phyloP scores from a whole-genome alignment of 2,329 filamentous ascomycete genomes.

The Leptographium flavum region DNA sequence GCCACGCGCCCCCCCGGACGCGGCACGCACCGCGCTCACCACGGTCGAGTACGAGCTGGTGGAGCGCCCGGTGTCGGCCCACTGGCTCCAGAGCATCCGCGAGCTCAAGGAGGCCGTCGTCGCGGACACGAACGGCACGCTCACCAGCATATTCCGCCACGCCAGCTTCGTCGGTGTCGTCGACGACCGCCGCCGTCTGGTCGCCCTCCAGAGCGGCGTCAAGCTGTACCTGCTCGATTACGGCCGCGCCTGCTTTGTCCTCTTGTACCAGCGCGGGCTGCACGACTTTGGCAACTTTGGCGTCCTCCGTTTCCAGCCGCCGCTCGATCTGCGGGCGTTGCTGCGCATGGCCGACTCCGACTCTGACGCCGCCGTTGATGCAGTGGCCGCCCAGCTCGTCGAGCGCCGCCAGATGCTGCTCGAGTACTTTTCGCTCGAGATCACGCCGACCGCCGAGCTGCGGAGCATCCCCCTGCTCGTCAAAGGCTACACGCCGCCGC shows the following conservation, averaged over 20 bases:
- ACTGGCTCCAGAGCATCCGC: slow-evolving; percentile 72
- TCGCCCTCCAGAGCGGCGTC: slow-evolving; percentile 84
- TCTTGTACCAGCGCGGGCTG: slow-evolving; percentile 89
- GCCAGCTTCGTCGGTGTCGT: slow-evolving; percentile 92
- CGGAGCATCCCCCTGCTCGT: slow-evolving; percentile 69
- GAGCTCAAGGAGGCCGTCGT: slow-evolving; percentile 70
- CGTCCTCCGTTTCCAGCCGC: slow-evolving; percentile 61
- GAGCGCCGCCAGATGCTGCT: slow-evolving; percentile 70
- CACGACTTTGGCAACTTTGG: slow-evolving; percentile 97
- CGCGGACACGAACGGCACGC: slow-evolving; percentile 64
- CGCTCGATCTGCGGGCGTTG: slow-evolving; percentile 56
- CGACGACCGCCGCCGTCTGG: slow-evolving; percentile 72
- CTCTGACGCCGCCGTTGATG: slow-evolving; percentile 46
- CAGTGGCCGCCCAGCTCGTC: slow-evolving; percentile 55
- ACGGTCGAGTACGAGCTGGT: slow-evolving; percentile 56
- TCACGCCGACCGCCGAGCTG: slow-evolving; percentile 65
- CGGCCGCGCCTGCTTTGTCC: slow-evolving; percentile 71
- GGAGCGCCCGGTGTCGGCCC: slow-evolving; percentile 54
- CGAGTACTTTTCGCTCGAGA: slow-evolving; percentile 83
- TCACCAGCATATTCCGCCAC: slow-evolving; percentile 75
- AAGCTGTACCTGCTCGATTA: slow-evolving; percentile 92
- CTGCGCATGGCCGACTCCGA: slow-evolving; percentile 61
- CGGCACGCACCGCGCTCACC: no score
- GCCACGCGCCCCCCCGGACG: slow-evolving; percentile 23
- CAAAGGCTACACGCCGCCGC: slow-evolving; percentile 74